Conservation (phyloP, 1,139 yeast genomes). For the Schizosaccharomyces versatilis region DNA sequence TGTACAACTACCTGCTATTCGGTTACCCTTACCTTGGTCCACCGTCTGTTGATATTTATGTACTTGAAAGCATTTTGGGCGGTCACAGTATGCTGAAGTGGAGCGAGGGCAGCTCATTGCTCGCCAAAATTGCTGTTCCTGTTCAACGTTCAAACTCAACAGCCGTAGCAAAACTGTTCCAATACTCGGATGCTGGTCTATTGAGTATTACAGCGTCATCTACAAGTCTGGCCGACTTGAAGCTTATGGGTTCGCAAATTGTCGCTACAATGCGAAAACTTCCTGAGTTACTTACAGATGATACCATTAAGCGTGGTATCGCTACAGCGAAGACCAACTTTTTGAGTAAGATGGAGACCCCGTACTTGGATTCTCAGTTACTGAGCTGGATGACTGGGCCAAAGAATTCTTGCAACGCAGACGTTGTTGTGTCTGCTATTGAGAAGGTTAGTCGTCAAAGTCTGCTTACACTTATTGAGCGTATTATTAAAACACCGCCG, state of each 20-base stretch:
- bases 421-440: constrained; percentile 16
- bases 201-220: constrained; percentile 51
- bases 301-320: constrained; percentile 26
- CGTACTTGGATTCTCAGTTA: constrained; percentile 17
- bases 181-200: constrained; percentile 64
- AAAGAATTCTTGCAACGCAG: constrained; percentile 12
- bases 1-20: constrained; percentile 44
- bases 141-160: constrained; percentile 17
- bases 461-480: constrained; percentile 29
- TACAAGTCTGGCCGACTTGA: constrained; percentile 25
- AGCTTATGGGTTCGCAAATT: constrained; percentile 25
- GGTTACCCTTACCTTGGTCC: constrained; percentile 45
- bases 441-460: constrained; percentile 24
- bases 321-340: constrained; percentile 24
- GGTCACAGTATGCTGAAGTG: constrained; percentile 25
- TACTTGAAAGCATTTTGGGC: constrained; percentile 53
- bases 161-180: constrained; percentile 34
- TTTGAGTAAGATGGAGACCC: constrained; percentile 21
- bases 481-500: constrained; percentile 38
- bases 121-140: constrained; percentile 25
- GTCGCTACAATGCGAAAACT: constrained; percentile 25
- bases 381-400: constrained; percentile 9
- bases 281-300: constrained; percentile 15
- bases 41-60: constrained; percentile 42
- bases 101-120: constrained; percentile 28